Conservation (phyloP, 2,329 filamentous ascomycete species). For the Sporothrix humicola region DNA sequence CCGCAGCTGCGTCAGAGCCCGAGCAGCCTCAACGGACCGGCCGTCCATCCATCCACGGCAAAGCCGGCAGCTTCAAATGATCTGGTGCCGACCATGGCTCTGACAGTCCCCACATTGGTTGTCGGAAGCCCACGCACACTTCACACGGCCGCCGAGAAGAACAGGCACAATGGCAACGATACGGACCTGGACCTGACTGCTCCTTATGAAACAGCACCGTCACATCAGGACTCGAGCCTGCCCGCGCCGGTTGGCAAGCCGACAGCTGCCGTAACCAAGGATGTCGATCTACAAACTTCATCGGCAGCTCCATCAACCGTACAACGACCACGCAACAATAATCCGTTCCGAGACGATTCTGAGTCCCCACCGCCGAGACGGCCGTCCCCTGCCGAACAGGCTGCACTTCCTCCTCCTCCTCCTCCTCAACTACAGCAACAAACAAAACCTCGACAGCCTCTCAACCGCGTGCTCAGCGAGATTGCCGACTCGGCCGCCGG, state of each 20-base stretch:
- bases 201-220: constrained; percentile 47
- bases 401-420: neutral
- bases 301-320: neutral
- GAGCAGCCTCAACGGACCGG: constrained; percentile 28
- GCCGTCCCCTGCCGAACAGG: neutral
- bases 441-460: constrained; percentile 28
- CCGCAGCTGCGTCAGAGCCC: constrained; percentile 51
- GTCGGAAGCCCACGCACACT: constrained; percentile 31
- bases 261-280: neutral
- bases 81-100: constrained; percentile 32
- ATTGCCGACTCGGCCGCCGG: constrained; percentile 51
- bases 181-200: constrained; percentile 12
- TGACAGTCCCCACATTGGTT: constrained; percentile 36
- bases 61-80: constrained; percentile 31
- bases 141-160: neutral
- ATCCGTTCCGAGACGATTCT: constrained; percentile 13
- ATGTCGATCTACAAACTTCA: neutral
- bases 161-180: constrained; percentile 3
- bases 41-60: neutral
- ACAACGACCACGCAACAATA: neutral
- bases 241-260: neutral
- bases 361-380: neutral
- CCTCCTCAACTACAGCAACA: neutral
- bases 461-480: constrained; percentile 48
- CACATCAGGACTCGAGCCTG: constrained; percentile 42